Evolutionary conservation across 2,329 filamentous ascomycete genomes (phyloP).

Genomic region (Venturia nashicola): DNA sequence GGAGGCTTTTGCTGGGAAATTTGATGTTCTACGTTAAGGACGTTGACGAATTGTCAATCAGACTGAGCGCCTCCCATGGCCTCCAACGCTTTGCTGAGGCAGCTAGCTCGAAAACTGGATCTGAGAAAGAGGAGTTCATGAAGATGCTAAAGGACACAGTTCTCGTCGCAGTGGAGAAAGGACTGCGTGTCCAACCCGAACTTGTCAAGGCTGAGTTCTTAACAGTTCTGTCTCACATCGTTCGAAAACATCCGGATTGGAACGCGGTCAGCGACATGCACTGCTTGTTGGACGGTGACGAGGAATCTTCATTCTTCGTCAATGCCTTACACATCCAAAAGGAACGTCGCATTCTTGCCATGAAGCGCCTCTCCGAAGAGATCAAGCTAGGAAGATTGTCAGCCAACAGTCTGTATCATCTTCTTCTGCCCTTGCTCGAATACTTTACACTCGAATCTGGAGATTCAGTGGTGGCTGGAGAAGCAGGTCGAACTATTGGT

Average conservation of each 20-base stretch:
- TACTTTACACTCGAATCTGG: constrained; percentile 82
- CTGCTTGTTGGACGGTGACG: constrained; percentile 59
- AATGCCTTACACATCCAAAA: constrained; percentile 87
- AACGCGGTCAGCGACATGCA: constrained; percentile 61
- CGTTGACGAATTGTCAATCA: constrained; percentile 77
- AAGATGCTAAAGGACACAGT: constrained; percentile 51
- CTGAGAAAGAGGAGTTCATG: constrained; percentile 38
- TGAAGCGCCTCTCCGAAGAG: constrained; percentile 62
- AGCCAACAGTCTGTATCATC: constrained; percentile 68
- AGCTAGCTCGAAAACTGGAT: constrained; percentile 36
- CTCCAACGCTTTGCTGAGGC: constrained; percentile 65
- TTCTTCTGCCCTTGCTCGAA: constrained; percentile 84
- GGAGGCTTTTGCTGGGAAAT: constrained; percentile 81
- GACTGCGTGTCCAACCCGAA: constrained; percentile 68
- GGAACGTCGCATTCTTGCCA: constrained; percentile 70
- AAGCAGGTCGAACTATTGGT: constrained; percentile 72
- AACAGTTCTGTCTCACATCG: constrained; percentile 64
- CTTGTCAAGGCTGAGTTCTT: constrained; percentile 75
- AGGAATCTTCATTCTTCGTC: constrained; percentile 79
- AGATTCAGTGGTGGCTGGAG: constrained; percentile 63
- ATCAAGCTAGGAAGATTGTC: constrained; percentile 48
- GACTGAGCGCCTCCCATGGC: constrained; percentile 67
- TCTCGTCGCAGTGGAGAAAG: constrained; percentile 63
- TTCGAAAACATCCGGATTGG: constrained; percentile 60
- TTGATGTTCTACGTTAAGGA: constrained; percentile 77